phyloP scores from a whole-genome alignment of 805 yeast genomes.

The Wickerhamiella occidentalis region DNA sequence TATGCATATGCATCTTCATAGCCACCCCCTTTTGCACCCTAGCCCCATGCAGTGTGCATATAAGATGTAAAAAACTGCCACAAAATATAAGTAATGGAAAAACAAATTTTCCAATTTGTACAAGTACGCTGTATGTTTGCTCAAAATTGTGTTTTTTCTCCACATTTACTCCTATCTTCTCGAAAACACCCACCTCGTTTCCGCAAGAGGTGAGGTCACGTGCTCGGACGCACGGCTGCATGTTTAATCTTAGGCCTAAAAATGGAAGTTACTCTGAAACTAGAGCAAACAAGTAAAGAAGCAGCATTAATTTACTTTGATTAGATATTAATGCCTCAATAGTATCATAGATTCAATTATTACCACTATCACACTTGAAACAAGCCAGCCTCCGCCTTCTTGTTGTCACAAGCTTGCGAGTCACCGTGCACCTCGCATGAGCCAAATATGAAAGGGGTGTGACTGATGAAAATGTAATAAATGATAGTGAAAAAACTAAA shows the following conservation, averaged over 20 bases:
- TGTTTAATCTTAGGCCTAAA: neutral
- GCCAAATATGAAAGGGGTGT: neutral
- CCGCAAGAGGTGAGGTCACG: slow-evolving; percentile 1
- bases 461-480: neutral
- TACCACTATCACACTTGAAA: neutral
- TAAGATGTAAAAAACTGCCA: neutral
- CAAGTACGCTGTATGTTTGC: neutral
- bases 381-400: neutral
- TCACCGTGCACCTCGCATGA: slow-evolving; percentile 1
- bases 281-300: neutral
- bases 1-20: slow-evolving; percentile 2
- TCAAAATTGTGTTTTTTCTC: neutral
- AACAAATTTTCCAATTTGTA: slow-evolving; percentile 1
- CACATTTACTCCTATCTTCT: neutral
- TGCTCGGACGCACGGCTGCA: slow-evolving; percentile 1
- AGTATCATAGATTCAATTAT: too few species aligned
- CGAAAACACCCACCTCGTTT: neutral
- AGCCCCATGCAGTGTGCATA: slow-evolving; percentile 3
- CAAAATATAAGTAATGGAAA: neutral
- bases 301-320: neutral
- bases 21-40: slow-evolving; percentile 6
- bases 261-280: neutral
- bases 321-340: too few species aligned
- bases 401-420: neutral
- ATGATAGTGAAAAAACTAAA: neutral